These are phyloP conservation scores for Tylopilus plumbeoviolaceoides DNA, from an alignment of 768 basidiomycete species.

Conservation along the genomic window DNA sequence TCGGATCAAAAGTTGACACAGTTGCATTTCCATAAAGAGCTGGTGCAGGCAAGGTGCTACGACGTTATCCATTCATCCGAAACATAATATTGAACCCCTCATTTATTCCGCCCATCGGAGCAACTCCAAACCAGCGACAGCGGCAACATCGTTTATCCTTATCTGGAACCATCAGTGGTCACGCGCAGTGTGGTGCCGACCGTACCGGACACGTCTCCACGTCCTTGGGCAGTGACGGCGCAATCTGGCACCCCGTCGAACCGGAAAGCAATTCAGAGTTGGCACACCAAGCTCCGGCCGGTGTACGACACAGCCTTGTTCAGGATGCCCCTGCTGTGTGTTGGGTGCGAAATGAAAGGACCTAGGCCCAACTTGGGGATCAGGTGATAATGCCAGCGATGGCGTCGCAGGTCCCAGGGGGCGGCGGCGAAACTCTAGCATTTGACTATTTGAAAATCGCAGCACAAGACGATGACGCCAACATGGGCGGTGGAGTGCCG, in stretches of 20 bases:
- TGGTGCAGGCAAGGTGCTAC: not conserved
- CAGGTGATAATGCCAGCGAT: too few species aligned
- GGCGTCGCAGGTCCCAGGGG: not conserved
- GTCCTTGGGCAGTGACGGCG: not conserved
- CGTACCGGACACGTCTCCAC: not conserved
- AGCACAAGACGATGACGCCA: not conserved
- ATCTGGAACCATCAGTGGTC: too few species aligned
- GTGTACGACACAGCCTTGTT: not conserved
- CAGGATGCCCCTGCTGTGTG: not conserved
- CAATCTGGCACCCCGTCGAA: not conserved
- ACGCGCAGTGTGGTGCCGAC: too few species aligned
- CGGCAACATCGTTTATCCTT: not conserved
- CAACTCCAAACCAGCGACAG: not conserved
- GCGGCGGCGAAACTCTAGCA: slow-evolving; percentile 15
- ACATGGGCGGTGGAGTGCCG: not conserved
- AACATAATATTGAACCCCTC: not conserved
- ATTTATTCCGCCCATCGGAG: not conserved
- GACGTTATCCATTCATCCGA: not conserved
- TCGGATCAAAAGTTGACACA: slow-evolving; percentile 1
- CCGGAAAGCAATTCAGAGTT: not conserved
- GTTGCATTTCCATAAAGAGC: not conserved
- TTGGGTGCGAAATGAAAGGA: not conserved
- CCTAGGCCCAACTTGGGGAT: too few species aligned
- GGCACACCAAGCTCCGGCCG: slow-evolving; percentile 4
- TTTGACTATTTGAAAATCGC: slow-evolving; percentile 19